Base-by-base conservation (phyloP, 2,329 filamentous ascomycete genomes). In the Penicillium glabrum region DNA sequence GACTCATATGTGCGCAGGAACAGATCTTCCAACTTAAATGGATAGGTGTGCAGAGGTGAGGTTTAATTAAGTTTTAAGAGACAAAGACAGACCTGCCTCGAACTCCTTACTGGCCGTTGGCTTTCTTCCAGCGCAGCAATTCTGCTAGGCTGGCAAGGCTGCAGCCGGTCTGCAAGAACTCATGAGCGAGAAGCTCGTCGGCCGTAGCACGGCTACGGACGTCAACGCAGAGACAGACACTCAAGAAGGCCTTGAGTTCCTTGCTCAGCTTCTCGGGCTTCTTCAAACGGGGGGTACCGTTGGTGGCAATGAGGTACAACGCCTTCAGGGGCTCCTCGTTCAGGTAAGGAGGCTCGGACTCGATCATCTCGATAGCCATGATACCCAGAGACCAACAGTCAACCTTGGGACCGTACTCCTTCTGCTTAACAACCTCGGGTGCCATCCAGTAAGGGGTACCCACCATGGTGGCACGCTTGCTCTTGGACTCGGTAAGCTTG, bases 401-500 rank as follows among this genome's bases (percentile, higher is more conserved):
- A 61, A 98, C 95, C 82, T 98, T 98, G 71, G 90, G 90, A 39
- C 93, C 95, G 70, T 99, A 99, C 76, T 97, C 93, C 80, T 98
- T 98, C 75, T 98, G 95, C 80, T 98, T 98, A 73, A 99, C 95
- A 45, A 99, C 95, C 77, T 99, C 95, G 37, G 95, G 95, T 9
- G 95, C 95, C 95, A 99, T 99, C 95, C 95, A 99, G 82, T 98
- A 99, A 16, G 95, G 95, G 33, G 95, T 99, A 63, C 95, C 95
- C 54, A 99, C 95, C 95, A 99, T 98, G 57, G 95, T 99, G 44
- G 93, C 93, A 75, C 95, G 93, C 83, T 99, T 98, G 67, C 86
- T 95, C 79, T 96, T 96, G 63, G 92, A 89, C 73, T 98, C 95
- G 35, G 93, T 98, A 60, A 99, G 89, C 80, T 98, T 98, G 74